A percentile compares a stretch with the other conserved stretches of the same genome.
phyloP scores from a whole-genome alignment of 2,329 filamentous ascomycete species.

The Fusarium anthophilum region DNA sequence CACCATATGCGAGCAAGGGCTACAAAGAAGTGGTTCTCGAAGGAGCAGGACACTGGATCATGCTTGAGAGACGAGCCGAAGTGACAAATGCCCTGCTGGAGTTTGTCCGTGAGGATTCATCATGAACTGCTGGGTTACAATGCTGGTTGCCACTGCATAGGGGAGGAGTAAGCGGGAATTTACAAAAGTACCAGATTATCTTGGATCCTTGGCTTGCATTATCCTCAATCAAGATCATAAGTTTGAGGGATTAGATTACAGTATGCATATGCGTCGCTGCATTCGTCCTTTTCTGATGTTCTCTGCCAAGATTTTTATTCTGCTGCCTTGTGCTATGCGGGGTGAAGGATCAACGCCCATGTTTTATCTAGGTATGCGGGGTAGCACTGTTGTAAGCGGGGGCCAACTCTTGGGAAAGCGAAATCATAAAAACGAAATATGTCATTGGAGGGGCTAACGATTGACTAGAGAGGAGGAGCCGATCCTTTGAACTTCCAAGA shows the following conservation, averaged over 20 bases:
- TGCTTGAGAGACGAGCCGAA: constrained; percentile 25
- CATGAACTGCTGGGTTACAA: background rate
- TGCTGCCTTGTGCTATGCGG: constrained; percentile 11
- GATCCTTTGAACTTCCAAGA: background rate
- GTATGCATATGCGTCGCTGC: background rate
- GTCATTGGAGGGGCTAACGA: background rate
- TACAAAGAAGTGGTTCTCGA: constrained; percentile 20
- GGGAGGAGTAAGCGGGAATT: background rate
- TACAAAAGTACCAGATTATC: background rate
- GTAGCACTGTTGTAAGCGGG: background rate
- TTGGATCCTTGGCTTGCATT: background rate
- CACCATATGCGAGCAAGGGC: constrained; percentile 10
- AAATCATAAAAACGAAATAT: background rate
- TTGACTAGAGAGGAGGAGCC: background rate
- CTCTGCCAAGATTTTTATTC: background rate
- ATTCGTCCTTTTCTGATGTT: background rate
- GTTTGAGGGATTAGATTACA: background rate
- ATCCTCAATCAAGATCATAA: background rate
- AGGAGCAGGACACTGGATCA: constrained; percentile 32
- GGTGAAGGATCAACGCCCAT: background rate
- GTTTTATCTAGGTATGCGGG: background rate
- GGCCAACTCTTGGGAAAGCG: background rate
- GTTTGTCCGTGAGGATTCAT: background rate
- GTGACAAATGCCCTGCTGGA: constrained; percentile 22
- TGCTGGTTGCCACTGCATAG: background rate